These are phyloP conservation scores for Flaveria linearis DNA, from an alignment of 129 eudicot genomes.

Conservation along the genomic window DNA sequence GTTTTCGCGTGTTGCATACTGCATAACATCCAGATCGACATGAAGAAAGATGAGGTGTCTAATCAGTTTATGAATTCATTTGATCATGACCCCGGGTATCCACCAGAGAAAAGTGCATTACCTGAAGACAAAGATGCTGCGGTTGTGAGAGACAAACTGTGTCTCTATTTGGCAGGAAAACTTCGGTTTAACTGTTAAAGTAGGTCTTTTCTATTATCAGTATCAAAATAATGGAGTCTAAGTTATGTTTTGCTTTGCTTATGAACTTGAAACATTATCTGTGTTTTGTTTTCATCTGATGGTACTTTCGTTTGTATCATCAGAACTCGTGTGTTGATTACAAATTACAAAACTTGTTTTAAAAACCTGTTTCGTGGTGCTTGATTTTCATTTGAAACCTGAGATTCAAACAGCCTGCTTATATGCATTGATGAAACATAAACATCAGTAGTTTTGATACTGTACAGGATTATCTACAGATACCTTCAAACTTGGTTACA, in stretches of 20 bases:
- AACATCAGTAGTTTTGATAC: slow-evolving; percentile 4
- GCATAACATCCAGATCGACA: slow-evolving; percentile 61
- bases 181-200: slow-evolving; percentile 19
- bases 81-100: slow-evolving; percentile 55
- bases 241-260: slow-evolving; percentile 8
- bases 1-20: slow-evolving; percentile 61
- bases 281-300: neutral
- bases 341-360: too few relatives aligned
- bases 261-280: neutral
- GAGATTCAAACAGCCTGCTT: neutral
- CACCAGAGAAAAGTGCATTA: slow-evolving; percentile 39
- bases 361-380: neutral
- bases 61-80: slow-evolving; percentile 24
- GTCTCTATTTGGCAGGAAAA: slow-evolving; percentile 44
- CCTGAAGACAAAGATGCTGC: slow-evolving; percentile 32
- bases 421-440: neutral
- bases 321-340: neutral
- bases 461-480: slow-evolving; percentile 20
- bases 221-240: neutral
- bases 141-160: slow-evolving; percentile 51
- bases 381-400: neutral
- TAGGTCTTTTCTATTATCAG: neutral
- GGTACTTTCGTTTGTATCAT: neutral
- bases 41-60: slow-evolving; percentile 43
- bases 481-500: slow-evolving; percentile 24